Evolutionary conservation across 306 rosid species (phyloP), one percentile per base, ranked within the genome.

Genomic region (Styphnolobium japonicum): DNA sequence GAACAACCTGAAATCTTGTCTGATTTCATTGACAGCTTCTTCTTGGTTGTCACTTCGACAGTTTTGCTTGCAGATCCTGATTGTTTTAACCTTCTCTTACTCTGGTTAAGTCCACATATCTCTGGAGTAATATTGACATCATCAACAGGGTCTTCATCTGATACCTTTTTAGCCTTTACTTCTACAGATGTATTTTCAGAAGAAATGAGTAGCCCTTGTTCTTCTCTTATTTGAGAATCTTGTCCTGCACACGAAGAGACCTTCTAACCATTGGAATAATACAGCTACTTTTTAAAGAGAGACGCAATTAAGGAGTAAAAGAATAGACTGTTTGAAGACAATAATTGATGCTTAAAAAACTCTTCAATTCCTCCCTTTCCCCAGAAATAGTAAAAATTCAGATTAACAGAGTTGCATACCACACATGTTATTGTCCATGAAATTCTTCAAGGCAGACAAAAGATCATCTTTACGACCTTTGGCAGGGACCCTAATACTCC

Each of bases 401-500:
- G 45, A 31, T 60, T 29, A 77, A 49, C 8, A 55, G 73, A 36
- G 66, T 40, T 34, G 76, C 40, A 46, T 86, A 94, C 98, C 98
- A 63, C 85, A 33, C 33, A 48, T 82, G 72, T 80, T 79, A 67
- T 75, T 85, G 80, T 87, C 89, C 84, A 89, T 61, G 79, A 88
- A 89, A 85, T 82, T 80, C 89, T 83, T 92, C 85, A 91, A 81
- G 36, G 98, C 86, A 48, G 91, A 80, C 83, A 94, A 86, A 56
- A 94, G 97, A 8, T 92, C 95, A 33, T 80, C 88, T 85, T 92
- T 94, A 19, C 88, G 81, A 45, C 98, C 98, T 85, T 86, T 94
- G 73, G 95, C 89, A 57, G 94, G 84, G 25, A 91, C 85, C 80
- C 82, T 86, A 23, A 91, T 36, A 23, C 64, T 88, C 93, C 98